A percentile compares a stretch with the other conserved stretches of the same genome.
Conservation (phyloP, 1,139 yeast genomes). For the Tardiomyces depauwii region DNA sequence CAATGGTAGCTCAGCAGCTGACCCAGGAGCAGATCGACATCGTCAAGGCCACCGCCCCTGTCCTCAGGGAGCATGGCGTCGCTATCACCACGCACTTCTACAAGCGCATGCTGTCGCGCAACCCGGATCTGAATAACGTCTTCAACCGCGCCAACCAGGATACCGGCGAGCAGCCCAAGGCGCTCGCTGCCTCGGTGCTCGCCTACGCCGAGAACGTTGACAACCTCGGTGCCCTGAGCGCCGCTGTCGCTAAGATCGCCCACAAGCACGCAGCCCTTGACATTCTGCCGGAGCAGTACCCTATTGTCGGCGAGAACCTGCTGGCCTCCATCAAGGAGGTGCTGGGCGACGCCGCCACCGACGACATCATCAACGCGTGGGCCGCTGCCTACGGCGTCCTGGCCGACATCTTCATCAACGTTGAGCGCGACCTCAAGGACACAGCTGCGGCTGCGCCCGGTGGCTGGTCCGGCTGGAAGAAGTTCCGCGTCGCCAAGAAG, state of each 20-base stretch:
- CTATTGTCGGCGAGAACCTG: constrained; percentile 48
- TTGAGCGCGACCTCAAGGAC: constrained; percentile 40
- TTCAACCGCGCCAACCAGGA: constrained; percentile 53
- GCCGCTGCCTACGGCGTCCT: constrained; percentile 50
- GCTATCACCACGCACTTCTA: constrained; percentile 46
- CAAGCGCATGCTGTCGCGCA: constrained; percentile 39
- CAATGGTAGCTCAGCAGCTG: constrained; percentile 7
- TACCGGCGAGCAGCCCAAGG: constrained; percentile 48
- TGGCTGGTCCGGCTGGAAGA: constrained; percentile 48
- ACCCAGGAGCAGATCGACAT: constrained; percentile 27
- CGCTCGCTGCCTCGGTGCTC: constrained; percentile 51
- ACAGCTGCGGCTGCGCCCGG: constrained; percentile 23
- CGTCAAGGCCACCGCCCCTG: constrained; percentile 48
- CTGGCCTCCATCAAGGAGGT: constrained; percentile 43
- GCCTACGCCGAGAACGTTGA: constrained; percentile 57
- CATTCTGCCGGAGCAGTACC: constrained; percentile 52
- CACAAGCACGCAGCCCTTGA: constrained; percentile 57
- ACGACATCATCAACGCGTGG: constrained; percentile 55
- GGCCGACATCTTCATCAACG: constrained; percentile 48
- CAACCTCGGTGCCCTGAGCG: constrained; percentile 41
- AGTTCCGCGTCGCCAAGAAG: constrained; percentile 36
- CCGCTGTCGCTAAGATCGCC: constrained; percentile 49
- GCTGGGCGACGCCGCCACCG: constrained; percentile 49
- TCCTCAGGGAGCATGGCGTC: constrained; percentile 45
- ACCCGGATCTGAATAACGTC: constrained; percentile 45